phyloP scores from a whole-genome alignment of 495 filamentous ascomycete genomes.

The Letharia columbiana region DNA sequence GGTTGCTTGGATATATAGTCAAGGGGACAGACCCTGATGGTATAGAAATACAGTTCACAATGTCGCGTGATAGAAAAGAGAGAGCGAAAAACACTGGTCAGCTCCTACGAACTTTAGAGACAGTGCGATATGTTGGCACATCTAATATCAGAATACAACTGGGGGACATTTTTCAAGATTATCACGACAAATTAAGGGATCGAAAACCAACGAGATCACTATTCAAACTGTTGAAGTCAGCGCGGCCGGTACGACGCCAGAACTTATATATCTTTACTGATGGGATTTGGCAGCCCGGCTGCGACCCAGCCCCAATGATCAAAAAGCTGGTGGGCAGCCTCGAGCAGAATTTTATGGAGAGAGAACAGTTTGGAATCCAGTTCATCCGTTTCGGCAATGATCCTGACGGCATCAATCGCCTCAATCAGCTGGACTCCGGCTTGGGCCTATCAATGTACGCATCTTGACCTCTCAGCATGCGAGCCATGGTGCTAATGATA shows the following conservation, averaged over 20 bases:
- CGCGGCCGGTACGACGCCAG: constrained; percentile 15
- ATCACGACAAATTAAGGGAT: constrained; percentile 9
- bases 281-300: constrained; percentile 31
- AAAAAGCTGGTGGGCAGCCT: constrained; percentile 24
- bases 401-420: constrained; percentile 23
- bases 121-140: neutral
- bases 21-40: constrained; percentile 28
- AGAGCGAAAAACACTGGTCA: constrained; percentile 5
- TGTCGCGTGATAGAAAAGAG: neutral
- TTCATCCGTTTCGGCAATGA: constrained; percentile 38
- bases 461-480: neutral
- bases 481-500: neutral
- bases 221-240: neutral
- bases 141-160: constrained; percentile 22
- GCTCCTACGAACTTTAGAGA: constrained; percentile 16
- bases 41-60: constrained; percentile 34
- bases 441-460: constrained; percentile 5
- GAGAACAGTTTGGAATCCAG: constrained; percentile 31
- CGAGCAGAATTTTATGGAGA: constrained; percentile 15
- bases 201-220: neutral
- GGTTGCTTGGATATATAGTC: constrained; percentile 29
- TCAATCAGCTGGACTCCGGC: constrained; percentile 28
- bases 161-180: constrained; percentile 5
- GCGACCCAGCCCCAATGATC: constrained; percentile 24
- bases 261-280: constrained; percentile 37